Percentiles rank a stretch among this genome's conserved stretches.
phyloP scores from a whole-genome alignment of 2,329 filamentous ascomycete genomes.

The Ceratocystis harringtonii region DNA sequence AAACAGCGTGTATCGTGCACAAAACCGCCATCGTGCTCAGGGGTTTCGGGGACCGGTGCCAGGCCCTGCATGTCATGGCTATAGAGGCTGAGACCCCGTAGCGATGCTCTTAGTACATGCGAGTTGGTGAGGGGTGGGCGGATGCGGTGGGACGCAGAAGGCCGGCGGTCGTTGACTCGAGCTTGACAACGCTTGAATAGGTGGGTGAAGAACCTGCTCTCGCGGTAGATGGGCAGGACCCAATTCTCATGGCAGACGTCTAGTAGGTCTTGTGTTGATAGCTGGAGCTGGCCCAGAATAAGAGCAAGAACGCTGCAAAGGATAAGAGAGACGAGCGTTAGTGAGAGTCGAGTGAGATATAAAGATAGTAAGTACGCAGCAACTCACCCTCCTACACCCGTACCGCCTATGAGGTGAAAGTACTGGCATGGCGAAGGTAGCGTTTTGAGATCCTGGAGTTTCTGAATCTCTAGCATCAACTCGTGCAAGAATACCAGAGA shows the following conservation, averaged over 20 bases:
- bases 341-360: background rate
- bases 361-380: background rate
- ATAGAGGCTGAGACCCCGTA: background rate
- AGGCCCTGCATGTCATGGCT: slow-evolving; percentile 1
- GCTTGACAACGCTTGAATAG: background rate
- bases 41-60: background rate
- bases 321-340: background rate
- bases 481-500: background rate
- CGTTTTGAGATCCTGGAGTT: background rate
- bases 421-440: background rate
- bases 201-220: slow-evolving; percentile 1
- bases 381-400: slow-evolving; percentile 1
- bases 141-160: background rate
- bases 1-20: background rate
- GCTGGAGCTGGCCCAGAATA: background rate
- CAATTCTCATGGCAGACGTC: background rate
- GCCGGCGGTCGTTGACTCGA: background rate
- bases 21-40: background rate
- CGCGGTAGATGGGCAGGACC: background rate
- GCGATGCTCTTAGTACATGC: background rate
- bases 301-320: background rate
- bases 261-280: background rate
- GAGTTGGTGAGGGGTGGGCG: background rate
- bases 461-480: background rate
- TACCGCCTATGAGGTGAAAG: background rate